Evolutionary conservation across 345 rosid species (phyloP).

Genomic region (Citrus sinensis): DVS_A1.0 CM039163.1:19190501-19191000

Average conservation of each 20-base stretch:
- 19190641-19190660: not conserved
- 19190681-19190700: not conserved
- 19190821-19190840: not conserved
- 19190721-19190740: not conserved
- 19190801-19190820: not conserved
- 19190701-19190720: not conserved
- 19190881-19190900: not conserved
- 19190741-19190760: not conserved
- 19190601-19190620: slow-evolving; percentile 48
- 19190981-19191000: not conserved
- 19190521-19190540: slow-evolving; percentile 52
- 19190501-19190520: slow-evolving; percentile 55
- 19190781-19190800: not conserved
- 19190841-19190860: not conserved
- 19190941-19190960: not conserved
- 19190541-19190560: slow-evolving; percentile 32
- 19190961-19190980: not conserved
- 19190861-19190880: not conserved
- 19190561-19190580: slow-evolving; percentile 44
- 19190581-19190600: slow-evolving; percentile 40
- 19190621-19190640: slow-evolving; percentile 48
- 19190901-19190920: not conserved
- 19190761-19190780: not conserved
- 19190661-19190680: not conserved
- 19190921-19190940: not conserved